Percentiles rank a stretch among this genome's conserved stretches.
These are phyloP conservation scores for Diaporthe citri DNA, from an alignment of 2,329 filamentous ascomycete genomes.

Conservation along the genomic window DNA sequence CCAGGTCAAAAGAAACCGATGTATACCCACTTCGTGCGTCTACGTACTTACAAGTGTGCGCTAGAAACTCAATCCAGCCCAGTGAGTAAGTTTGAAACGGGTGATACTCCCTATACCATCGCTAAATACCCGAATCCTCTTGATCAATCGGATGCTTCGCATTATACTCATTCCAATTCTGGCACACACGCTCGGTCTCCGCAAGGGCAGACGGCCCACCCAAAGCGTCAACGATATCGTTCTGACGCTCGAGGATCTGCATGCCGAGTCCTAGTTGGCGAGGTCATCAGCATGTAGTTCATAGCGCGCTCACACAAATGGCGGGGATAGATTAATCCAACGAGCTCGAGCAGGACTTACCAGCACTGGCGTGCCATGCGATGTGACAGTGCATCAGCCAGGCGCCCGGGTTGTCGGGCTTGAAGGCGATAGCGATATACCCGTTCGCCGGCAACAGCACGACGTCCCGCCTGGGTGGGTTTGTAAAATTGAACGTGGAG, in stretches of 20 bases:
- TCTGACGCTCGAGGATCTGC: slow-evolving; percentile 35
- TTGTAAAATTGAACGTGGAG: slow-evolving; percentile 47
- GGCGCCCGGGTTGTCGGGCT: slow-evolving; percentile 57
- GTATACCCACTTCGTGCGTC: neutral
- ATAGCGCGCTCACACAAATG: too few relatives aligned
- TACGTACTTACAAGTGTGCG: neutral
- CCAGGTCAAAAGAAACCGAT: neutral
- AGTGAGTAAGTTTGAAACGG: neutral
- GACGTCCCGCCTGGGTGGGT: slow-evolving; percentile 54
- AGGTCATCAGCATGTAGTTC: neutral
- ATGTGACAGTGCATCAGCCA: slow-evolving; percentile 59
- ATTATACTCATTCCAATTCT: slow-evolving; percentile 37
- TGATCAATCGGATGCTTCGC: slow-evolving; percentile 30
- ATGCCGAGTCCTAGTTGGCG: slow-evolving; percentile 31
- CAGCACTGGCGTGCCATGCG: slow-evolving; percentile 56
- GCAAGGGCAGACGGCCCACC: slow-evolving; percentile 32
- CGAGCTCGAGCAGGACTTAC: slow-evolving; percentile 1
- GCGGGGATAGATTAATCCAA: neutral
- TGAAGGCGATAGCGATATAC: slow-evolving; percentile 54
- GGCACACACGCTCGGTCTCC: slow-evolving; percentile 36
- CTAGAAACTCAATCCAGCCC: neutral
- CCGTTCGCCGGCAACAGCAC: slow-evolving; percentile 51
- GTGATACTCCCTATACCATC: neutral
- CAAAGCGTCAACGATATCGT: slow-evolving; percentile 29
- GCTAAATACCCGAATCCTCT: slow-evolving; percentile 40